Base-by-base conservation (phyloP, 2,329 filamentous ascomycete genomes). In the Curvularia spicifera region DNA sequence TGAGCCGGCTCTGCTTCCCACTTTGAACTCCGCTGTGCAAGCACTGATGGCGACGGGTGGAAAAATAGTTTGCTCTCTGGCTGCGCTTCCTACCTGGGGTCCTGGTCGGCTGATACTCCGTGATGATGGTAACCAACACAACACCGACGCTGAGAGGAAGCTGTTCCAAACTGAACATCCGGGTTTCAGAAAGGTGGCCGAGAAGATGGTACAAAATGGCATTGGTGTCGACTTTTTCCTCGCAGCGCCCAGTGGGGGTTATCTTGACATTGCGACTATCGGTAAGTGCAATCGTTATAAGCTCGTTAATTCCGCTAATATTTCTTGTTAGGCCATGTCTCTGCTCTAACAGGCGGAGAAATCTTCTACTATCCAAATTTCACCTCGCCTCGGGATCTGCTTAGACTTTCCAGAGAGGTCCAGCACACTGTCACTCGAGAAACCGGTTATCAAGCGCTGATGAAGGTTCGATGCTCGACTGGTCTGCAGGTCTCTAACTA, bases 391-490 rank as follows among this genome's bases (percentile, higher is more conserved):
- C 87, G 95, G 37, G 95, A 99, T 76, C 87, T 89, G 43, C 83
- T 91, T 55, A 96, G 94, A 79, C 80, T 99, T 39, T 89, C 89
- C 2, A 85, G 89, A 47, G 95, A 99, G 79, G 87, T 99, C 64
- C 87, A 88, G 66, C 94, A 97, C 71, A 88, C 91, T 0, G 87
- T 97, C 29, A 93, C 88, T 2, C 85, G 95, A 62, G 93, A 97
- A 76, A 97, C 94, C 46, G 95, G 95, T 22, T 98, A 91, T 80
- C 94, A 97, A 78, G 93, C 93, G 20, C 82, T 99, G 68, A 96
- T 99, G 91, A 99, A 99, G 82, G 94, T 99, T 57, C 90, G 95
- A 61, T 99, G 95, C 80, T 97, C 93, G 18, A 99, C 97, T 70
- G 95, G 95, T 18, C 83, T 99, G 51, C 95, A 99, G 75, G 90